Evolutionary conservation across 768 basidiomycete genomes (phyloP).

Genomic region (Suillus luteus): DNA sequence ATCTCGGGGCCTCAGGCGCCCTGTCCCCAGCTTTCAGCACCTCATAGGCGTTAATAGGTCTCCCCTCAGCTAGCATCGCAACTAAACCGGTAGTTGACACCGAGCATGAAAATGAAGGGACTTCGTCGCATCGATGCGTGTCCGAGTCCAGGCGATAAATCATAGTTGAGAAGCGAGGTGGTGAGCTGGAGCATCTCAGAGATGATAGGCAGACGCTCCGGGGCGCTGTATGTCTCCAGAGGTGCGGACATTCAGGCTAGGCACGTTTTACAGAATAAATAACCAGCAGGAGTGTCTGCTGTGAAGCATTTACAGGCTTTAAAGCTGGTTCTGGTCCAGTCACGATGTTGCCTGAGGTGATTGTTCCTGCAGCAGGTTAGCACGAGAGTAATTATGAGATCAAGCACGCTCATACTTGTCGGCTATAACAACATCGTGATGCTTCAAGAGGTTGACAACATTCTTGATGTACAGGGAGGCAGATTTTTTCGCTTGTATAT

Average conservation of each 20-base stretch:
- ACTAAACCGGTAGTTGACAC: conserved; percentile 19
- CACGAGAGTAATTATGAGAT: not conserved
- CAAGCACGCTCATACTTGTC: conserved; percentile 65
- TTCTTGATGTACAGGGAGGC: conserved; percentile 61
- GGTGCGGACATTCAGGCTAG: no score
- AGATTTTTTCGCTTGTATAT: conserved; percentile 75
- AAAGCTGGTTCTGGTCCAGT: no score
- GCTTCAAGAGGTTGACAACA: conserved; percentile 39
- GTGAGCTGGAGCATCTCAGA: conserved; percentile 30
- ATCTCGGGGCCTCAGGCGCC: conserved; percentile 23
- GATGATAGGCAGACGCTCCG: conserved; percentile 28
- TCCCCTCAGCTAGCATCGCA: not conserved
- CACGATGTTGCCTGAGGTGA: conserved; percentile 81
- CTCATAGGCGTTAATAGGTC: conserved; percentile 10
- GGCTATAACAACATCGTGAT: conserved; percentile 81
- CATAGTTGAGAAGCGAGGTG: conserved; percentile 8
- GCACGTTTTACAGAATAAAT: no score
- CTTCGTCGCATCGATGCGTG: conserved; percentile 19
- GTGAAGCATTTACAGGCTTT: no score
- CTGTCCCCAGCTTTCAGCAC: conserved; percentile 16
- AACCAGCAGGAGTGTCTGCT: no score
- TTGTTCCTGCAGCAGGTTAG: conserved; percentile 67
- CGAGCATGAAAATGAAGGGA: conserved; percentile 37
- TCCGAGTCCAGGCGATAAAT: not conserved
- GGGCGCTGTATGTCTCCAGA: conserved; percentile 28